Evolutionary conservation across 441 rosid species (phyloP), one percentile per base, ranked within the genome.

Genomic region (Syzygium syzygioides): DNA sequence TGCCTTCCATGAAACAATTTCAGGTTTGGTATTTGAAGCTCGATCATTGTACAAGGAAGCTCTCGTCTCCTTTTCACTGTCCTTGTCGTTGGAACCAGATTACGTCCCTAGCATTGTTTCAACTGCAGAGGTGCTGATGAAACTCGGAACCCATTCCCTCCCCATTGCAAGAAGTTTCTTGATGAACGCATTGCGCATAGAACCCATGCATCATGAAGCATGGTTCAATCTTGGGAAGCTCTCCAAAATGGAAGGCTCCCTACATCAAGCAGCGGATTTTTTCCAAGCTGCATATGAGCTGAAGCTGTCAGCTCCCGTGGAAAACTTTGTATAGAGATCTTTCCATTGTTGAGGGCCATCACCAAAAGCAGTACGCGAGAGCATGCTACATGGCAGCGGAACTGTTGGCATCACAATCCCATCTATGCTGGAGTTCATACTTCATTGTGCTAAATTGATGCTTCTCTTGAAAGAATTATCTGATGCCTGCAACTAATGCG

Each of bases 281-380:
- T 96, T 95, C 92, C 99, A 98, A 91, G 99, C 99, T 87, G 99
- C 99, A 14, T 94, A 95, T 90, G 99, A 98, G 88, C 97, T 98
- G 55, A 89, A 94, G 91, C 88, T 92, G 50, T 94, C 98, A 8
- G 96, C 99, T 87, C 98, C 99, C 18, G 94, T 96, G 76, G 95
- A 95, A 86, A 92, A 95, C 91, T 94, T 94, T 85, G 80, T 59
- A 50, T 92, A 91, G 89, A 26, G 52, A 76, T 41, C 83, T 76
- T 76, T 76, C 83, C 52, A 37, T 76, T 23, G n/a, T 76, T 2
- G 83, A 76, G 83, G n/a, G 52, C 83, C 2, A 1, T 23, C 83
- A 71, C 10, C 52, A 71, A 71, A 71, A 71, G 52, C 83, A 71
- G 52, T 76, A 12, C 5, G n/a, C 9, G n/a, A 76, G 52, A 37